These are phyloP conservation scores for Diutina sp. DNA, from an alignment of 1,139 yeast genomes.

Conservation along the genomic window DNA sequence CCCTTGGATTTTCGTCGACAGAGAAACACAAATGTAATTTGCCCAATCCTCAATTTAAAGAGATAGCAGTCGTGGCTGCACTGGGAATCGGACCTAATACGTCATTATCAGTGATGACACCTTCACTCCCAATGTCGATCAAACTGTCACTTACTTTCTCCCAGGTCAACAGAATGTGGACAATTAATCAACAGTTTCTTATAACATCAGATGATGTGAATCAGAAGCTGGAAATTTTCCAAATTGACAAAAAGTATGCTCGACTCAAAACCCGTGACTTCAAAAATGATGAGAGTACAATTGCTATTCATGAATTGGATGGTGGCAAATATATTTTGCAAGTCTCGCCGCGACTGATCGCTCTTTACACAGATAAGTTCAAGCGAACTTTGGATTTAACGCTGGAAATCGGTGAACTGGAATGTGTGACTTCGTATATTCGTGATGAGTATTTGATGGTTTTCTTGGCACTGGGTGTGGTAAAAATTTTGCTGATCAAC, in stretches of 20 bases:
- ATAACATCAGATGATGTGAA: conserved; percentile 62
- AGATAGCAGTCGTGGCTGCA: conserved; percentile 55
- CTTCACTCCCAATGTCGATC: conserved; percentile 52
- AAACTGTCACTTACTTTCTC: conserved; percentile 64
- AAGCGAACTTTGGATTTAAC: conserved; percentile 19
- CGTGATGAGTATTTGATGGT: conserved; percentile 39
- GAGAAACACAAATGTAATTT: conserved; percentile 47
- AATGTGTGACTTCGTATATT: conserved; percentile 39
- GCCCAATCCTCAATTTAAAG: conserved; percentile 53
- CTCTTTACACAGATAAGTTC: conserved; percentile 54
- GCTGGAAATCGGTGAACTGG: conserved; percentile 25
- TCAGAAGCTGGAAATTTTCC: conserved; percentile 60
- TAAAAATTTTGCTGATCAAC: conserved; percentile 31
- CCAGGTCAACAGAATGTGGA: conserved; percentile 68
- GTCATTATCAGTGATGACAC: conserved; percentile 46
- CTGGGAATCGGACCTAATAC: conserved; percentile 52
- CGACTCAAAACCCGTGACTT: conserved; percentile 54
- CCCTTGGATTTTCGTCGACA: conserved; percentile 50
- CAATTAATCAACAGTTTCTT: conserved; percentile 41
- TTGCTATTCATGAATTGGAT: conserved; percentile 52
- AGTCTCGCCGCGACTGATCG: conserved; percentile 55
- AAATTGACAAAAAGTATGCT: conserved; percentile 54
- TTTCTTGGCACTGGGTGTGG: conserved; percentile 45
- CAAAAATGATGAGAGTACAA: conserved; percentile 49
- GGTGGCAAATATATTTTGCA: conserved; percentile 58